Evolutionary conservation across 768 basidiomycete genomes (phyloP).

Genomic region (Pholiota microspora): DNA sequence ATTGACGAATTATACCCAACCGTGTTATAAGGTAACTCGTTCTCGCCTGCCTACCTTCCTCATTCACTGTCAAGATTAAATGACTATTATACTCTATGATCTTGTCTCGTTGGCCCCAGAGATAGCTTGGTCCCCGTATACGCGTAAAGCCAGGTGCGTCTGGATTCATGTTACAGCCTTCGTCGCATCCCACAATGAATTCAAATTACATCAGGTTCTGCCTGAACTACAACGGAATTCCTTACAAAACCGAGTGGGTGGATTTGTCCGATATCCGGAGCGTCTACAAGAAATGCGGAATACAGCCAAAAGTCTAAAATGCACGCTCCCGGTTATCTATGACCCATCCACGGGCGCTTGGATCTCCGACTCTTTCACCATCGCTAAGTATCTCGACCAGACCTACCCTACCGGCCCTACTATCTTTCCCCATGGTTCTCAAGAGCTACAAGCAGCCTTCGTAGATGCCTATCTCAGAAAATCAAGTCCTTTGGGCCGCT

Average conservation of each 20-base stretch:
- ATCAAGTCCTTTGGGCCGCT: background rate
- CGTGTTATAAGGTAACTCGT: too few relatives aligned
- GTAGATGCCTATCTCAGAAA: background rate
- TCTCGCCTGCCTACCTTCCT: too few relatives aligned
- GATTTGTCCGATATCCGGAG: background rate
- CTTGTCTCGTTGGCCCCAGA: background rate
- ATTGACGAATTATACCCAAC: too few relatives aligned
- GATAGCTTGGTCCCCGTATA: background rate
- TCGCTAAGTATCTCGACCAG: slow-evolving; percentile 12
- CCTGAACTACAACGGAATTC: background rate
- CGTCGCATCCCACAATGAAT: too few relatives aligned
- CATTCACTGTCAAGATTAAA: too few relatives aligned
- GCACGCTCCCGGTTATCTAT: background rate
- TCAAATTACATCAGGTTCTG: background rate
- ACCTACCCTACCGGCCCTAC: slow-evolving; percentile 2
- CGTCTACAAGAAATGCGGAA: background rate
- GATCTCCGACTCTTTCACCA: background rate
- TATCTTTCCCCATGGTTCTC: background rate
- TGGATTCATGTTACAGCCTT: too few relatives aligned
- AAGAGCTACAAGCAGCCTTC: background rate
- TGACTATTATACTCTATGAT: background rate
- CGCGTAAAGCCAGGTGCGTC: slow-evolving; percentile 1
- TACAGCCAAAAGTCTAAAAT: background rate
- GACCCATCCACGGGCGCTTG: background rate
- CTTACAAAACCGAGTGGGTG: slow-evolving; percentile 4